Evolutionary conservation across 1,284 basidiomycete genomes (phyloP).

Genomic region (Mycena citricolor): DNA sequence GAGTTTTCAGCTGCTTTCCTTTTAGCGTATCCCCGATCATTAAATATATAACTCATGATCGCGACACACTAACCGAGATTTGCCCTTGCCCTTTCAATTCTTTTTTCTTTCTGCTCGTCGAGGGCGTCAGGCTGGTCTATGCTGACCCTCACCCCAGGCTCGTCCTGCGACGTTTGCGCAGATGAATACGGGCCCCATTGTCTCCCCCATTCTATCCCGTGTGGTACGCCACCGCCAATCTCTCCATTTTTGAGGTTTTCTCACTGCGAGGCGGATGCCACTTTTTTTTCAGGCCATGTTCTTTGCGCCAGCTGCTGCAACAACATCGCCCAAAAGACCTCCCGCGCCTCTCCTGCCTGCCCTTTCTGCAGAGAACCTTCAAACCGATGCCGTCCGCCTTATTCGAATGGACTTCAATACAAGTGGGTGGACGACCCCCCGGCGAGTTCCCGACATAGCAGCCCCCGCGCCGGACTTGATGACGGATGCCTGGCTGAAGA

Average conservation of each 20-base stretch:
- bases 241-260: slow-evolving; percentile 26
- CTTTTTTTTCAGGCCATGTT: slow-evolving; percentile 59
- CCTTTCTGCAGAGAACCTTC: slow-evolving; percentile 78
- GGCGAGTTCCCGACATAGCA: slow-evolving; percentile 51
- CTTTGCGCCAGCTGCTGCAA: slow-evolving; percentile 72
- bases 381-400: slow-evolving; percentile 61
- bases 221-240: no score
- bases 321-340: slow-evolving; percentile 76
- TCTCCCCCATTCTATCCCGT: slow-evolving; percentile 74
- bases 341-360: slow-evolving; percentile 67
- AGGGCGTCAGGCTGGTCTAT: slow-evolving; percentile 43
- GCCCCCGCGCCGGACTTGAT: slow-evolving; percentile 34
- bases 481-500: slow-evolving; percentile 24
- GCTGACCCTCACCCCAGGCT: slow-evolving; percentile 76
- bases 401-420: slow-evolving; percentile 73
- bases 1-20: no score
- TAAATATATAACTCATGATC: no score
- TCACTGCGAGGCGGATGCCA: slow-evolving; percentile 19
- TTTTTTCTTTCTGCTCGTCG: no score
- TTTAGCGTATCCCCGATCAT: no score
- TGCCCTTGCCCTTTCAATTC: no score
- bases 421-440: slow-evolving; percentile 63
- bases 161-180: slow-evolving; percentile 82
- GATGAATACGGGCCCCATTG: slow-evolving; percentile 75
- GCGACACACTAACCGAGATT: no score